These are phyloP conservation scores for Rhizophora apiculata DNA, from an alignment of 345 rosid genomes.

Conservation along the genomic window DNA sequence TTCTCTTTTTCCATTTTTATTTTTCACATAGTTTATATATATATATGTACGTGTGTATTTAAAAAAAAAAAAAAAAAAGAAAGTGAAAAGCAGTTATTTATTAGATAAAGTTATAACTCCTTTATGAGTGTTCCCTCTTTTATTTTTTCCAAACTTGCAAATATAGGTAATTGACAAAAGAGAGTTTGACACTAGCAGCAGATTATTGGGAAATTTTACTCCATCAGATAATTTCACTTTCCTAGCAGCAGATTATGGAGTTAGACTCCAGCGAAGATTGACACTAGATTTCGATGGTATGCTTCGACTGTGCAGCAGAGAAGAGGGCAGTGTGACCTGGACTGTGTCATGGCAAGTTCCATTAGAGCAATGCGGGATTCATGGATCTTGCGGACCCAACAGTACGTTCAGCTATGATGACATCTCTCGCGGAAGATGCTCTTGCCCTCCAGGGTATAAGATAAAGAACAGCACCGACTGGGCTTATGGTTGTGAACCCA, in stretches of 20 bases:
- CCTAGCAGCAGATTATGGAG: conserved; percentile 25
- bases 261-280: conserved; percentile 17
- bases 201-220: conserved; percentile 12
- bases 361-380: not conserved
- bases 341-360: conserved; percentile 29
- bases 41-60: no score
- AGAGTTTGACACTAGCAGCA: conserved; percentile 2
- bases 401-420: conserved; percentile 26
- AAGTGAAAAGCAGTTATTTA: no score
- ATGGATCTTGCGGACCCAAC: conserved; percentile 37
- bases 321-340: conserved; percentile 13
- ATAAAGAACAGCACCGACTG: conserved; percentile 19
- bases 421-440: conserved; percentile 23
- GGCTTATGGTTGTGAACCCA: conserved; percentile 33
- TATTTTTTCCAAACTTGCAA: no score
- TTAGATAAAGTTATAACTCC: no score
- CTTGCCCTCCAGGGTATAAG: conserved; percentile 30
- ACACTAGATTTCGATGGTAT: conserved; percentile 41
- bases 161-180: no score
- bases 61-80: no score
- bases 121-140: no score
- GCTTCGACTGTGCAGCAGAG: conserved; percentile 30
- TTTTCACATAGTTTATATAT: no score
- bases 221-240: conserved; percentile 25
- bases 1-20: no score